Conservation (phyloP, 1,139 yeast genomes). For the Hansenula anomala region DNA sequence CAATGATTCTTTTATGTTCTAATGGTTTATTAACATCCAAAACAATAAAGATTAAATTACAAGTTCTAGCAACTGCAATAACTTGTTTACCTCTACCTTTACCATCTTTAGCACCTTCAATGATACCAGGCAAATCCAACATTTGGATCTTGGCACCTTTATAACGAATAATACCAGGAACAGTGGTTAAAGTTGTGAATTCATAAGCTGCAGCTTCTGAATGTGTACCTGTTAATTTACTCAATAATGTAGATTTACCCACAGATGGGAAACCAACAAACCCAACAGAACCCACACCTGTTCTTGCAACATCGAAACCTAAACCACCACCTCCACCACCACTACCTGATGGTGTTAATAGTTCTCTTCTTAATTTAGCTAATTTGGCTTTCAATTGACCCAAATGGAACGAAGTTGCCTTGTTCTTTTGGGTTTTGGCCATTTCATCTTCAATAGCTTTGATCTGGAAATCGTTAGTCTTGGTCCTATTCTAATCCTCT, state of each 20-base stretch:
- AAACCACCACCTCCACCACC: slow-evolving; percentile 85
- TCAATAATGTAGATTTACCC: slow-evolving; percentile 87
- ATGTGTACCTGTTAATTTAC: slow-evolving; percentile 89
- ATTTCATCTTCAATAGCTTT: slow-evolving; percentile 90
- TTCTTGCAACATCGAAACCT: slow-evolving; percentile 96
- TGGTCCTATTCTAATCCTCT: no score
- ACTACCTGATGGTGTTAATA: slow-evolving; percentile 71
- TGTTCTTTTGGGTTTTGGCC: slow-evolving; percentile 94
- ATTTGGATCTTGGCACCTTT: slow-evolving; percentile 97
- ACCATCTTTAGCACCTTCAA: slow-evolving; percentile 98
- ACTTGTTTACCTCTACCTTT: slow-evolving; percentile 99
- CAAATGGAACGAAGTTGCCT: slow-evolving; percentile 92
- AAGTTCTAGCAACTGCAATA: slow-evolving; percentile 96
- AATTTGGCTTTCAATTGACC: slow-evolving; percentile 95
- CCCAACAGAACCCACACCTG: slow-evolving; percentile 96
- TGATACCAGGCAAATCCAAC: slow-evolving; percentile 97
- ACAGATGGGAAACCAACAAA: slow-evolving; percentile 98
- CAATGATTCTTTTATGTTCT: slow-evolving; percentile 89
- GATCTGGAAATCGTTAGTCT: slow-evolving; percentile 48
- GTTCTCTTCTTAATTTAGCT: slow-evolving; percentile 90
- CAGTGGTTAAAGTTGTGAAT: slow-evolving; percentile 95
- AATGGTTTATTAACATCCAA: slow-evolving; percentile 95
- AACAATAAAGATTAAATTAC: slow-evolving; percentile 86
- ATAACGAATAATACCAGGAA: slow-evolving; percentile 92
- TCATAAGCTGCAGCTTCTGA: slow-evolving; percentile 97